These are phyloP conservation scores for Arabidopsis arenosa DNA, from an alignment of 345 rosid species.

Conservation along the genomic window DNA sequence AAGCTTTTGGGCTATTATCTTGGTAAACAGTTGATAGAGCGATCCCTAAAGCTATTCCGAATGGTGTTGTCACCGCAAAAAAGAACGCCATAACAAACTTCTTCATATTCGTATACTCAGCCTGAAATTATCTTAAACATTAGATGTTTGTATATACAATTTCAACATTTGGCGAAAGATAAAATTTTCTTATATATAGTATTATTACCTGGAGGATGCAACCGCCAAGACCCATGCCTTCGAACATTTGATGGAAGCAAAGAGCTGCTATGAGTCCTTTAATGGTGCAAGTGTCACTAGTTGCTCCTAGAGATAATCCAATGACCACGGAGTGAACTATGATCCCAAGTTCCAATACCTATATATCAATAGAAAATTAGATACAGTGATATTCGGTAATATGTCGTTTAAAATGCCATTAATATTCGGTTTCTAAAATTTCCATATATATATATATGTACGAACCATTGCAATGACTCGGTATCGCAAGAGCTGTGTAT, in stretches of 20 bases:
- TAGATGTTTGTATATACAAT: neutral
- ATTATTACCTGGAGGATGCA: slow-evolving; percentile 71
- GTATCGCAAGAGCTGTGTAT: slow-evolving; percentile 55
- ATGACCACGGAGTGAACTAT: slow-evolving; percentile 82
- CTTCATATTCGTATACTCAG: slow-evolving; percentile 56
- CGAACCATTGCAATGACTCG: slow-evolving; percentile 76
- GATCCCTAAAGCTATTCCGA: slow-evolving; percentile 69
- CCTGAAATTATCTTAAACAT: slow-evolving; percentile 40
- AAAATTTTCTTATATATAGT: neutral
- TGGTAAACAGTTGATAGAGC: slow-evolving; percentile 59
- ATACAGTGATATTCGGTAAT: neutral
- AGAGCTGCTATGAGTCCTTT: slow-evolving; percentile 78
- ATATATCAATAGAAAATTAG: neutral
- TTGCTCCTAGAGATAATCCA: slow-evolving; percentile 74
- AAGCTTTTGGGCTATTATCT: slow-evolving; percentile 62
- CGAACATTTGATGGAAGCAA: slow-evolving; percentile 91
- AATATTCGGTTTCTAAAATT: neutral
- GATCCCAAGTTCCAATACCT: slow-evolving; percentile 78
- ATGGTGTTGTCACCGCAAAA: slow-evolving; percentile 75
- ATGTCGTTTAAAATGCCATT: neutral
- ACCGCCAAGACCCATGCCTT: slow-evolving; percentile 90
- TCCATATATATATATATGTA: neutral
- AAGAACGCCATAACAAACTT: slow-evolving; percentile 64
- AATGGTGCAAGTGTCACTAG: slow-evolving; percentile 70
- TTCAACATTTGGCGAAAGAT: neutral